Evolutionary conservation across 176 grass and related monocot genomes (phyloP).

Genomic region (Dendrocalamus sinicus): DNA sequence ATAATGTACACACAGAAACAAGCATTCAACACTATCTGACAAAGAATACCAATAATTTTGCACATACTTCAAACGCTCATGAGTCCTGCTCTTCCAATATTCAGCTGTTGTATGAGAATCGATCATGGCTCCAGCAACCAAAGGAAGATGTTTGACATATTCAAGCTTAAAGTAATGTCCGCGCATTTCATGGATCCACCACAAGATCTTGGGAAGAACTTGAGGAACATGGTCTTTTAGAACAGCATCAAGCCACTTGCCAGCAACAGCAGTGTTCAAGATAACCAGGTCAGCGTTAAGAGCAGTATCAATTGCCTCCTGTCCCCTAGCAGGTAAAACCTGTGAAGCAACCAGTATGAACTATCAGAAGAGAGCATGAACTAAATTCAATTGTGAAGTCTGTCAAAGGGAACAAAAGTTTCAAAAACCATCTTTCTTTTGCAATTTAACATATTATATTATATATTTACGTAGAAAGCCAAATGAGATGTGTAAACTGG

Average conservation of each 20-base stretch:
- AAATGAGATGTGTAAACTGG: not conserved
- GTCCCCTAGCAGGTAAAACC: conserved; percentile 74
- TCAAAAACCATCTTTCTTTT: not conserved
- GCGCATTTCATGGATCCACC: conserved; percentile 99
- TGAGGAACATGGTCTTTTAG: conserved; percentile 70
- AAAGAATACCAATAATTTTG: conserved; percentile 27
- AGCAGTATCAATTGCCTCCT: conserved; percentile 73
- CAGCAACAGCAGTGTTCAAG: conserved; percentile 95
- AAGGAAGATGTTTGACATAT: conserved; percentile 91
- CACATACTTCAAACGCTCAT: conserved; percentile 84
- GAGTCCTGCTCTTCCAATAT: conserved; percentile 95
- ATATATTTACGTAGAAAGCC: not conserved
- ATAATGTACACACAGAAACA: conserved; percentile 20
- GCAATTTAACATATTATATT: not conserved
- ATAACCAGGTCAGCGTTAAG: conserved; percentile 82
- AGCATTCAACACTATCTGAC: conserved; percentile 24
- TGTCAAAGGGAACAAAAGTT: not conserved
- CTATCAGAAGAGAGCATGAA: conserved; percentile 22
- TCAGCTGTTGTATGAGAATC: conserved; percentile 85
- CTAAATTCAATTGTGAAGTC: not conserved
- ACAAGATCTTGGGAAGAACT: conserved; percentile 93
- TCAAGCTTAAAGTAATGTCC: conserved; percentile 97
- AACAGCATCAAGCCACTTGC: conserved; percentile 92
- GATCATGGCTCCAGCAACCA: conserved; percentile 90
- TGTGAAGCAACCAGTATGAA: conserved; percentile 42